Base-by-base conservation (phyloP, 1,284 basidiomycete genomes). In the Apiotrichum veenhuisii region DNA sequence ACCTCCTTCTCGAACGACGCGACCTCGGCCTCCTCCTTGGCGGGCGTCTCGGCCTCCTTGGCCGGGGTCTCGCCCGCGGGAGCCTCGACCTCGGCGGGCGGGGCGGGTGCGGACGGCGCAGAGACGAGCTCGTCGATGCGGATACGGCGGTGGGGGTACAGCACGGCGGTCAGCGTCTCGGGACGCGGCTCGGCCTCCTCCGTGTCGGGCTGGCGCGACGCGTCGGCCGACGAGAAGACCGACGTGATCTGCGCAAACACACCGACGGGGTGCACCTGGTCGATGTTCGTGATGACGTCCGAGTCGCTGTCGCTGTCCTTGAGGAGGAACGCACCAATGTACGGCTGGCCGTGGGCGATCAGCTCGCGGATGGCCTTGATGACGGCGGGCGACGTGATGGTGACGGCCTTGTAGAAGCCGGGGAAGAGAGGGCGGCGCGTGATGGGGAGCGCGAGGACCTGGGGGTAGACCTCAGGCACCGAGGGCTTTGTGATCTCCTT, bases 181-280 rank as follows among this genome's bases (percentile, higher is more conserved):
- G 74, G 76, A 36, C 78, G 76, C 48, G 71, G 69, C 53, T 72
- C 66, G 26, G 62, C 66, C 17, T 74, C 66, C 37, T 82, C 83
- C 43, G 80, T 79, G n/a, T 81, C 79, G 17, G 54, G 57, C 26
- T 81, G 68, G 26, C 62, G 62, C 36, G 52, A 66, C 36, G 55
- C 57, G 50, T 72, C 69, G 38, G 67, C 60, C 8, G 88, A 86
- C 0, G 87, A 83, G 76, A 97, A 98, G 5, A 95, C 88, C 66
- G 89, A 93, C 1, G 95, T 98, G 61, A 98, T 93, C 78, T 98
- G 95, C 3, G 93, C 93, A 72, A 98, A 97, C 11, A 98, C 93
- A 59, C 96, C 96, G 54, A 97, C 91, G 4, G 85, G 84, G 77
- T 98, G 91, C 3, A 98, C 92, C 59, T 91, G 86, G 76, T 89